A percentile compares a stretch with the other conserved stretches of the same genome.
These are phyloP conservation scores for Parathielavia appendiculata DNA, from an alignment of 495 filamentous ascomycete genomes.

Conservation along the genomic window DNA sequence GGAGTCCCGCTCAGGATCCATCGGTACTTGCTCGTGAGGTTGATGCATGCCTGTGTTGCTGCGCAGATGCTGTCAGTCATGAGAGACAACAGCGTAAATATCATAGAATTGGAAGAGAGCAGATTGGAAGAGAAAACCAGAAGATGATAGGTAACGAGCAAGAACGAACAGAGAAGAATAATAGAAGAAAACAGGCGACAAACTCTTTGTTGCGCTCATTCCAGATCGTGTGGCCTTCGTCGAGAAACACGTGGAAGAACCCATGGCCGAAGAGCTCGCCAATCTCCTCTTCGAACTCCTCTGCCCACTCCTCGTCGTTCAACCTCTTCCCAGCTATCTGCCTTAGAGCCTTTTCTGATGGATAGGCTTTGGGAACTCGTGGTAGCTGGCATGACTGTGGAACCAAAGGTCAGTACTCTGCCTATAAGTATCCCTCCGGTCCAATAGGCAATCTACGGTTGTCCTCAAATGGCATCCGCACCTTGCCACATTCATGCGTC, in stretches of 20 bases:
- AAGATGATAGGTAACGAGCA: too few species aligned
- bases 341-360: not conserved
- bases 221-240: conserved; percentile 4
- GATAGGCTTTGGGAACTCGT: not conserved
- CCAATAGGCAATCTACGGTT: too few species aligned
- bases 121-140: not conserved
- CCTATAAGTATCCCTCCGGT: not conserved
- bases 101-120: too few species aligned
- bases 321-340: not conserved
- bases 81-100: too few species aligned
- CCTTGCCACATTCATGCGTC: not conserved
- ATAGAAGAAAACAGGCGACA: not conserved
- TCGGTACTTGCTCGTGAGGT: conserved; percentile 10
- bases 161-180: not conserved
- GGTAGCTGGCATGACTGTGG: conserved; percentile 1
- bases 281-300: not conserved
- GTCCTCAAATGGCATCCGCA: conserved; percentile 4
- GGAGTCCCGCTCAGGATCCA: conserved; percentile 6
- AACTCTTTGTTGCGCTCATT: not conserved
- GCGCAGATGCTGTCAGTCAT: too few species aligned
- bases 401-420: not conserved
- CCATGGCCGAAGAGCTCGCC: not conserved
- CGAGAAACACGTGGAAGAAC: conserved; percentile 8
- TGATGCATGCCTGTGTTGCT: not conserved
- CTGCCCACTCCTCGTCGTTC: not conserved